phyloP scores from a whole-genome alignment of 306 rosid species.

The apple (Malus domestica) region ASM211411v1 NC_041793.1:30453501-30454000 shows the following conservation, averaged over 20 bases:
- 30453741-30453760: conserved; percentile 82
- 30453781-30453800: conserved; percentile 79
- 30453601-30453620: conserved; percentile 3
- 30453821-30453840: conserved; percentile 80
- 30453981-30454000: background rate
- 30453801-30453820: conserved; percentile 57
- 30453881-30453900: conserved; percentile 68
- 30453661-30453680: background rate
- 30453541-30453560: conserved; percentile 75
- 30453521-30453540: conserved; percentile 65
- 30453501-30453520: conserved; percentile 66
- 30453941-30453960: background rate
- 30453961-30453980: background rate
- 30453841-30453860: conserved; percentile 63
- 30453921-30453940: conserved; percentile 74
- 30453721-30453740: conserved; percentile 34
- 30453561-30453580: conserved; percentile 81
- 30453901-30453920: conserved; percentile 67
- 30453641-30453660: background rate
- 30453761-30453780: conserved; percentile 75
- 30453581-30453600: conserved; percentile 71
- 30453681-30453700: background rate
- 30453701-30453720: background rate
- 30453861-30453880: conserved; percentile 72
- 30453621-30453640: background rate